A percentile compares a stretch with the other conserved stretches of the same genome.
These are phyloP conservation scores for Trichoderma atroviride DNA, from an alignment of 2,329 filamentous ascomycete genomes.

Conservation along the genomic window DNA sequence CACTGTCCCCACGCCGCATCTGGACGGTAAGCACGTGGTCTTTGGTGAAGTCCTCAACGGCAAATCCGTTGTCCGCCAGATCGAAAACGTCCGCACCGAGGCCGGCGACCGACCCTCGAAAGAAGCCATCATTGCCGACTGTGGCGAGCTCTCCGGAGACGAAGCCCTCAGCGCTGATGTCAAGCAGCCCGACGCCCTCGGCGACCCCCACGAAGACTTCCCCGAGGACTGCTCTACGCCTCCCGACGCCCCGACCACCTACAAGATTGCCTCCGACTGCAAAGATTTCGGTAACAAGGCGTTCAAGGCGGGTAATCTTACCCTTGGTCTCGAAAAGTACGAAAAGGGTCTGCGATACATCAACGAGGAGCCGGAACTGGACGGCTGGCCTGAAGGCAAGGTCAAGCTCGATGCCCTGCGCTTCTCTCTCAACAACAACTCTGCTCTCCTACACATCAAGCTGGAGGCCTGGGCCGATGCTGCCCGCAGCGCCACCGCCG, in stretches of 20 bases:
- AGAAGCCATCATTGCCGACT: slow-evolving; percentile 77
- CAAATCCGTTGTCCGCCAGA: slow-evolving; percentile 85
- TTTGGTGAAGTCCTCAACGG: slow-evolving; percentile 93
- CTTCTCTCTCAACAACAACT: slow-evolving; percentile 86
- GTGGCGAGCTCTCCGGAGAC: slow-evolving; percentile 78
- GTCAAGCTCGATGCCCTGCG: slow-evolving; percentile 71
- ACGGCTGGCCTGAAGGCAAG: slow-evolving; percentile 70
- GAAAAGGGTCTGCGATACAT: slow-evolving; percentile 89
- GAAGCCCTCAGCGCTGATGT: slow-evolving; percentile 68
- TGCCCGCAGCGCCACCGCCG: slow-evolving; percentile 69
- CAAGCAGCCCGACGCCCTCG: slow-evolving; percentile 75
- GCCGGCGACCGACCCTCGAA: slow-evolving; percentile 75
- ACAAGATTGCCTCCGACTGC: slow-evolving; percentile 79
- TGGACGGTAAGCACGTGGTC: slow-evolving; percentile 96
- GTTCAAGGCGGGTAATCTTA: slow-evolving; percentile 77
- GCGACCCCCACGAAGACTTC: slow-evolving; percentile 93
- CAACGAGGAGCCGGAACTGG: slow-evolving; percentile 77
- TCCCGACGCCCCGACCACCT: slow-evolving; percentile 67
- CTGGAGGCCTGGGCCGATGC: slow-evolving; percentile 71
- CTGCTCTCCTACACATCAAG: slow-evolving; percentile 84
- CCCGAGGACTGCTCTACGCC: slow-evolving; percentile 76
- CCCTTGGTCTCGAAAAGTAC: slow-evolving; percentile 83
- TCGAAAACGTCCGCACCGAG: slow-evolving; percentile 80
- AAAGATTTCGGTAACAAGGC: slow-evolving; percentile 93
- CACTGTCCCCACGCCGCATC: slow-evolving; percentile 89